phyloP scores from a whole-genome alignment of 305 asterid species.

The Andrographis paniculata region DNA sequence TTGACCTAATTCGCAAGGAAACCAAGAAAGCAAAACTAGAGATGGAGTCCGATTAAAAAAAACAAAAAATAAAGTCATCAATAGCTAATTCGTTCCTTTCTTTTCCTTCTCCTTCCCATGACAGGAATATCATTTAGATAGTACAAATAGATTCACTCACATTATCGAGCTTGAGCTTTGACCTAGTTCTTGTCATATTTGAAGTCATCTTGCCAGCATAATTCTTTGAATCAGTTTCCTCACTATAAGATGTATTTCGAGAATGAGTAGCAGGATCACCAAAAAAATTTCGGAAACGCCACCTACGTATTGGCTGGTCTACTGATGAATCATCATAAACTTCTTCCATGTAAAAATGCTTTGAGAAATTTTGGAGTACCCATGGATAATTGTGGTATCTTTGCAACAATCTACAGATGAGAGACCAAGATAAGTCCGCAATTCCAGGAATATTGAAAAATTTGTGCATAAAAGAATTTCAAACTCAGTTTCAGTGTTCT shows the following conservation, averaged over 20 bases:
- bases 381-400: conserved; percentile 26
- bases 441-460: not conserved
- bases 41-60: not conserved
- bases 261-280: conserved; percentile 21
- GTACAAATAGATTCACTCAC: too few species aligned
- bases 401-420: conserved; percentile 39
- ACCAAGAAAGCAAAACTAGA: not conserved
- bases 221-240: conserved; percentile 16
- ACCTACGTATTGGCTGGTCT: conserved; percentile 40
- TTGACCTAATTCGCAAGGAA: conserved; percentile 25
- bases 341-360: conserved; percentile 53
- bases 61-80: not conserved
- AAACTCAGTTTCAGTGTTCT: too few species aligned
- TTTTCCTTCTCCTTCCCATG: not conserved
- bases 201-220: conserved; percentile 18
- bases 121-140: too few species aligned
- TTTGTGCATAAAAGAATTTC: too few species aligned
- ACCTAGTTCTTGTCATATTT: not conserved
- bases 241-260: conserved; percentile 14
- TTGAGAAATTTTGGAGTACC: conserved; percentile 31
- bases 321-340: conserved; percentile 48
- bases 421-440: conserved; percentile 9
- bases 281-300: conserved; percentile 44
- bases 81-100: not conserved
- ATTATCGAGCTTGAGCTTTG: not conserved